A percentile compares a stretch with the other conserved stretches of the same genome.
phyloP scores from a whole-genome alignment of 805 yeast genomes.

The Torulaspora delbrueckii region DNA sequence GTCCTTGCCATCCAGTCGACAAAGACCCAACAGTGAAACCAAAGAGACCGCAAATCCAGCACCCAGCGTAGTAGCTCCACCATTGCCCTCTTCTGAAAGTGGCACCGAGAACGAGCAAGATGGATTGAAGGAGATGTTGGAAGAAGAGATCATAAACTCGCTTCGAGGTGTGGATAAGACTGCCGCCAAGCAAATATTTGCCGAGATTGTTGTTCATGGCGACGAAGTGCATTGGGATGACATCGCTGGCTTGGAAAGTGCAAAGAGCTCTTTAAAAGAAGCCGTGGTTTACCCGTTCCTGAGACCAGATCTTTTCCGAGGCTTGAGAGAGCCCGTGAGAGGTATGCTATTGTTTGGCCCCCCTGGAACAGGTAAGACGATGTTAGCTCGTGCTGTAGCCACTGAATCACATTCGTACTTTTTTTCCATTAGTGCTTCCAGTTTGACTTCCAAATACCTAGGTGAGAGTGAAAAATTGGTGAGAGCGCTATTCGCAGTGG shows the following conservation, averaged over 20 bases:
- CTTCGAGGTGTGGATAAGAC: constrained; percentile 66
- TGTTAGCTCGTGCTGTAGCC: constrained; percentile 96
- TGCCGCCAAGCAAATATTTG: constrained; percentile 79
- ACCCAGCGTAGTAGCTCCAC: constrained; percentile 1
- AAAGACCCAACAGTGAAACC: not conserved
- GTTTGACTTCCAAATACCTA: constrained; percentile 77
- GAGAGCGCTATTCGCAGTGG: constrained; percentile 78
- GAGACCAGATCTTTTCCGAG: constrained; percentile 87
- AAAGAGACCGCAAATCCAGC: constrained; percentile 1
- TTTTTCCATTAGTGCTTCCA: constrained; percentile 85
- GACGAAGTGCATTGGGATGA: constrained; percentile 95
- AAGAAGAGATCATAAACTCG: constrained; percentile 32
- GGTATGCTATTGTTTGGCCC: constrained; percentile 98
- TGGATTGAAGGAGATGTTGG: constrained; percentile 16
- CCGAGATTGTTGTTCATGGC: constrained; percentile 83
- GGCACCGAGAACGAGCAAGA: constrained; percentile 7
- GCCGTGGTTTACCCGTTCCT: constrained; percentile 94
- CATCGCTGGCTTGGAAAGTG: constrained; percentile 86
- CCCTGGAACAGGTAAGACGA: constrained; percentile 98
- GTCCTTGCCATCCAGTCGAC: constrained; percentile 5
- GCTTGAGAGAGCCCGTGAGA: constrained; percentile 87
- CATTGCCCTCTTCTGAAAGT: not conserved
- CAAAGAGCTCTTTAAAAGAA: constrained; percentile 84
- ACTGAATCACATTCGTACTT: constrained; percentile 91
- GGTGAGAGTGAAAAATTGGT: constrained; percentile 95